phyloP scores from a whole-genome alignment of 2,329 filamentous ascomycete genomes.

The Dactylella cylindrospora region DNA sequence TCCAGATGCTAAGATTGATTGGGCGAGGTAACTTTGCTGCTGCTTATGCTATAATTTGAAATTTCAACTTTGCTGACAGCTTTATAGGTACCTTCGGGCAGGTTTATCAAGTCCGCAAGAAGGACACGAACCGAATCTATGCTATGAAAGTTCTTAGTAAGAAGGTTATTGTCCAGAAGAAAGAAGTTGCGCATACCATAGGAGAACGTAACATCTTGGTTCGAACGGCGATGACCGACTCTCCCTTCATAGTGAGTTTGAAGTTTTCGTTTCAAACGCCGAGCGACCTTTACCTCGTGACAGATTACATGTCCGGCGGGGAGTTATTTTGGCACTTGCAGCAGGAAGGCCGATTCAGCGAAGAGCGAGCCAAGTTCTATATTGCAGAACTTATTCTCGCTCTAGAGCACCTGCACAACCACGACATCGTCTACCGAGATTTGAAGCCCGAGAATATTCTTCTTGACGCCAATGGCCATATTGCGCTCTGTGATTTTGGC shows the following conservation, averaged over 20 bases:
- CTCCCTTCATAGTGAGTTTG: constrained; percentile 93
- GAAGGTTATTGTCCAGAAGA: constrained; percentile 99
- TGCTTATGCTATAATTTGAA: neutral
- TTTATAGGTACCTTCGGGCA: constrained; percentile 79
- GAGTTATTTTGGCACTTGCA: constrained; percentile 99
- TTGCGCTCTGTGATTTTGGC: constrained; percentile 95
- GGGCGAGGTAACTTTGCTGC: constrained; percentile 65
- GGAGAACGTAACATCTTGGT: constrained; percentile 97
- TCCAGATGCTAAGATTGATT: constrained; percentile 92
- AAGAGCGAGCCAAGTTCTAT: constrained; percentile 95
- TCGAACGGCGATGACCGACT: constrained; percentile 90
- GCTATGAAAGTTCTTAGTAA: constrained; percentile 99
- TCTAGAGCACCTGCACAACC: constrained; percentile 90
- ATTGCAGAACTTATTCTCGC: constrained; percentile 96
- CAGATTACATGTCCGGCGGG: constrained; percentile 98
- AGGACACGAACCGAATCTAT: constrained; percentile 92
- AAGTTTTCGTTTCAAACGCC: constrained; percentile 99
- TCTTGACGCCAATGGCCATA: constrained; percentile 94
- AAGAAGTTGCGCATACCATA: constrained; percentile 95
- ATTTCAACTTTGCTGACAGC: constrained; percentile 6
- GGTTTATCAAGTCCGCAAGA: constrained; percentile 97
- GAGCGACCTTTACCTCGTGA: constrained; percentile 95
- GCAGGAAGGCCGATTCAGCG: constrained; percentile 92
- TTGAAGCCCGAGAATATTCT: constrained; percentile 97
- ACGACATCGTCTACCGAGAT: constrained; percentile 97